Evolutionary conservation across 1,139 yeast species (phyloP).

Genomic region (Taphrina sp.): DNA sequence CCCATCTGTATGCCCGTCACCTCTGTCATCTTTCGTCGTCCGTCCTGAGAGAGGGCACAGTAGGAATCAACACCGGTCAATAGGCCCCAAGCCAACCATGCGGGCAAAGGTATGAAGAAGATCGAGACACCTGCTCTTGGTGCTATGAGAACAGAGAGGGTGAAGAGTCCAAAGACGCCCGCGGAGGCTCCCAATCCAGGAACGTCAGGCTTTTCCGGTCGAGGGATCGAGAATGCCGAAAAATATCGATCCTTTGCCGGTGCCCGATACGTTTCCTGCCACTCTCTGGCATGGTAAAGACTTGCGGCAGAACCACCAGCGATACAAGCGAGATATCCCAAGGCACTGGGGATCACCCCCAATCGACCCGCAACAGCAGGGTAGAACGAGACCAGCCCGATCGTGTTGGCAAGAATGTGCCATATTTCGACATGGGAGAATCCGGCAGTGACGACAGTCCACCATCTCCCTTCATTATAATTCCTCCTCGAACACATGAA

Average conservation of each 20-base stretch:
- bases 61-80: constrained; percentile 27
- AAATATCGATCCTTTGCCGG: not conserved
- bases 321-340: constrained; percentile 14
- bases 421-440: constrained; percentile 19
- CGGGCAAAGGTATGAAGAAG: constrained; percentile 30
- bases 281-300: constrained; percentile 15
- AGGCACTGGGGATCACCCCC: constrained; percentile 2
- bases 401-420: constrained; percentile 26
- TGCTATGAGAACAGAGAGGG: constrained; percentile 8
- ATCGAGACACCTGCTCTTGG: constrained; percentile 16
- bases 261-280: constrained; percentile 1
- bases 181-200: constrained; percentile 30
- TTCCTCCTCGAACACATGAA: constrained; percentile 14
- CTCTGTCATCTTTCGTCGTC: constrained; percentile 11
- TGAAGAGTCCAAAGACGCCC: constrained; percentile 27
- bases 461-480: constrained; percentile 21
- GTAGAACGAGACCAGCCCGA: constrained; percentile 24
- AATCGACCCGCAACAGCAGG: constrained; percentile 15
- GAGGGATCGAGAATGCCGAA: constrained; percentile 8
- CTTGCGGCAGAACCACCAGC: constrained; percentile 23
- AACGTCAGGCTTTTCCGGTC: not conserved
- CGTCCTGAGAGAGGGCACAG: constrained; percentile 13
- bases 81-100: constrained; percentile 31
- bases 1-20: constrained; percentile 20
- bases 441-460: constrained; percentile 16